Evolutionary conservation across 805 yeast genomes (phyloP).

Genomic region (Cyberlindnera xylosilytica): DNA sequence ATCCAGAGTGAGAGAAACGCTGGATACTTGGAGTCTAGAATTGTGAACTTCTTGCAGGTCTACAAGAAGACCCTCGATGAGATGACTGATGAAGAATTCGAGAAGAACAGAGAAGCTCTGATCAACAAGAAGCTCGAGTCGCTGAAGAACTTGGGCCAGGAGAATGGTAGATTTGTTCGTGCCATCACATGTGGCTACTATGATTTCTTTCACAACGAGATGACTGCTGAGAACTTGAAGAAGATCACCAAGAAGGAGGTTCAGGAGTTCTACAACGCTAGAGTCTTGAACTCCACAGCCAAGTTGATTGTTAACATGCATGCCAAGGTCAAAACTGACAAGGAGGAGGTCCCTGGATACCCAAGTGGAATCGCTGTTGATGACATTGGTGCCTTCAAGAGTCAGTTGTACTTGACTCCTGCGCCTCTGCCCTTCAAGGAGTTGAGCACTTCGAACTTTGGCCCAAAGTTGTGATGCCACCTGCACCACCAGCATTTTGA

Average conservation of each 20-base stretch:
- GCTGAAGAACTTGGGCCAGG: slow-evolving; percentile 76
- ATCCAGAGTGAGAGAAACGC: slow-evolving; percentile 83
- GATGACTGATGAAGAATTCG: slow-evolving; percentile 63
- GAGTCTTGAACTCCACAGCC: slow-evolving; percentile 37
- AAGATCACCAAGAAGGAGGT: slow-evolving; percentile 55
- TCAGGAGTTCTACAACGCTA: slow-evolving; percentile 47
- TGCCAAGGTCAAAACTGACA: slow-evolving; percentile 37
- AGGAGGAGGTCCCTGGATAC: slow-evolving; percentile 30
- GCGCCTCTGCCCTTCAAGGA: slow-evolving; percentile 54
- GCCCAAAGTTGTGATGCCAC: slow-evolving; percentile 18
- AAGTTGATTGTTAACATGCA: slow-evolving; percentile 60
- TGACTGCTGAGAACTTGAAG: slow-evolving; percentile 55
- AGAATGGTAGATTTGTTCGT: slow-evolving; percentile 60
- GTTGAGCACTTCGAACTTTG: slow-evolving; percentile 22
- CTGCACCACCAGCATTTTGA: neutral
- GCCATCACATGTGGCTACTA: slow-evolving; percentile 74
- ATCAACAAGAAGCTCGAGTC: slow-evolving; percentile 64
- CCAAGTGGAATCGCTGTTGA: slow-evolving; percentile 48
- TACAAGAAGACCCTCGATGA: slow-evolving; percentile 45
- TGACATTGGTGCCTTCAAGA: slow-evolving; percentile 54
- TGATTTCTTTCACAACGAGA: slow-evolving; percentile 60
- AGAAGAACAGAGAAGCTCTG: slow-evolving; percentile 66
- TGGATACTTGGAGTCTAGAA: slow-evolving; percentile 70
- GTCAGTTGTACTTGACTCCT: slow-evolving; percentile 48
- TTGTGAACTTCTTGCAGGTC: slow-evolving; percentile 56